Conservation (phyloP, 2,329 filamentous ascomycete genomes). For the Calonectria henricotiae region DNA sequence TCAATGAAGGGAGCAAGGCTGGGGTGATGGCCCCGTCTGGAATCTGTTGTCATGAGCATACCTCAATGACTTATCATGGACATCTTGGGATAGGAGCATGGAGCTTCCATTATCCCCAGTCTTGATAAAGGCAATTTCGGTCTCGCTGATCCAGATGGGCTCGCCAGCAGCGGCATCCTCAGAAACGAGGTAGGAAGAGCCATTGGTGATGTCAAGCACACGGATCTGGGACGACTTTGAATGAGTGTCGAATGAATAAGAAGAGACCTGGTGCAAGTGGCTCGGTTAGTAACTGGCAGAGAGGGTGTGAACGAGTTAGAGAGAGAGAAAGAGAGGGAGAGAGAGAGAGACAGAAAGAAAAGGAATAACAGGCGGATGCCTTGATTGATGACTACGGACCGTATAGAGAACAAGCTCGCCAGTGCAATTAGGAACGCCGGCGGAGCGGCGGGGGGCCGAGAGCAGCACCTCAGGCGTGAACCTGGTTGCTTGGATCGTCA, state of each 20-base stretch:
- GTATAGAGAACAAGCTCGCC: constrained; percentile 79
- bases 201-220: constrained; percentile 78
- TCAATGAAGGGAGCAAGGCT: not conserved
- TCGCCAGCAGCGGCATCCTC: constrained; percentile 78
- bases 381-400: constrained; percentile 57
- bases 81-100: constrained; percentile 62
- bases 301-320: too few relatives aligned
- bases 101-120: constrained; percentile 66
- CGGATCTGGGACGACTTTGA: constrained; percentile 79
- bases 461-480: constrained; percentile 86
- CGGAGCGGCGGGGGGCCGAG: constrained; percentile 81
- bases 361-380: constrained; percentile 38
- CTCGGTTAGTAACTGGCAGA: not conserved
- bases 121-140: constrained; percentile 73
- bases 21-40: too few relatives aligned
- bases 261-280: constrained; percentile 67
- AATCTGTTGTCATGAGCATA: constrained; percentile 52
- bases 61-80: constrained; percentile 58
- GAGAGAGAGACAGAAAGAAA: not conserved
- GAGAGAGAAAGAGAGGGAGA: not conserved
- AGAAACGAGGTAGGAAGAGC: constrained; percentile 77
- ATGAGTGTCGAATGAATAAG: constrained; percentile 87
- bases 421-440: constrained; percentile 78
- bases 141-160: constrained; percentile 83
- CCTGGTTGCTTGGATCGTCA: constrained; percentile 80